A percentile compares a stretch with the other conserved stretches of the same genome.
phyloP scores from a whole-genome alignment of 208 protist genomes.

The Leishmania arabica region DNA sequence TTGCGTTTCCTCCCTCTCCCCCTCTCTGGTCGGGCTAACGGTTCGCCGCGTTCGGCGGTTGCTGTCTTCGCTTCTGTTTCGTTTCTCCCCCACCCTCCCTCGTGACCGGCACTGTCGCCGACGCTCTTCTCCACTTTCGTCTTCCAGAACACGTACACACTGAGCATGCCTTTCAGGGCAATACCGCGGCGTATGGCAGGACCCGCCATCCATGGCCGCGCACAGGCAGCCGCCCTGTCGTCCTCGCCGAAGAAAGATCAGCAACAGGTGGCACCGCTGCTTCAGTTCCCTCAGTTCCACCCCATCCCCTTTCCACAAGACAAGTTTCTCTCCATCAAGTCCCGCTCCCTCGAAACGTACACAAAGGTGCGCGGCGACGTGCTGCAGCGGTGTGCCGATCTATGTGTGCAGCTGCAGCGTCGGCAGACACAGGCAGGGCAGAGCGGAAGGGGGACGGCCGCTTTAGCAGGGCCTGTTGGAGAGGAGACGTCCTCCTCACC shows the following conservation, averaged over 20 bases:
- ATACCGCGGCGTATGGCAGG: slow-evolving; percentile 6
- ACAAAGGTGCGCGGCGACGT: slow-evolving; percentile 49
- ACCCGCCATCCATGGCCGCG: neutral
- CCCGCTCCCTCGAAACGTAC: slow-evolving; percentile 52
- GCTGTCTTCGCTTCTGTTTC: neutral
- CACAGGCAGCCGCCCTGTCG: neutral
- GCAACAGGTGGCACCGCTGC: slow-evolving; percentile 7
- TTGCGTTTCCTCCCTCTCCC: no score
- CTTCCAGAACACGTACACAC: neutral
- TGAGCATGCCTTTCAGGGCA: slow-evolving; percentile 15
- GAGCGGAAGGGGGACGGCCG: neutral
- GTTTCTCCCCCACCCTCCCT: neutral
- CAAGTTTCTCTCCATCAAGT: slow-evolving; percentile 84
- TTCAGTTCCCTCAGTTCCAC: slow-evolving; percentile 49
- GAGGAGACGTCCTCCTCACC: neutral
- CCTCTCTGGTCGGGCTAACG: no score
- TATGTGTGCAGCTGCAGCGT: slow-evolving; percentile 24
- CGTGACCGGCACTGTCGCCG: neutral
- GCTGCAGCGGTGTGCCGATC: slow-evolving; percentile 38
- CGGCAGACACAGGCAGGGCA: slow-evolving; percentile 11
- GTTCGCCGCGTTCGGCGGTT: neutral
- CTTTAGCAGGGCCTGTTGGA: neutral
- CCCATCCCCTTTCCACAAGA: slow-evolving; percentile 59
- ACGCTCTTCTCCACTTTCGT: neutral
- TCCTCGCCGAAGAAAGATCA: neutral